These are phyloP conservation scores for Acer negundo DNA, from an alignment of 345 rosid genomes.

Conservation along the genomic window DNA sequence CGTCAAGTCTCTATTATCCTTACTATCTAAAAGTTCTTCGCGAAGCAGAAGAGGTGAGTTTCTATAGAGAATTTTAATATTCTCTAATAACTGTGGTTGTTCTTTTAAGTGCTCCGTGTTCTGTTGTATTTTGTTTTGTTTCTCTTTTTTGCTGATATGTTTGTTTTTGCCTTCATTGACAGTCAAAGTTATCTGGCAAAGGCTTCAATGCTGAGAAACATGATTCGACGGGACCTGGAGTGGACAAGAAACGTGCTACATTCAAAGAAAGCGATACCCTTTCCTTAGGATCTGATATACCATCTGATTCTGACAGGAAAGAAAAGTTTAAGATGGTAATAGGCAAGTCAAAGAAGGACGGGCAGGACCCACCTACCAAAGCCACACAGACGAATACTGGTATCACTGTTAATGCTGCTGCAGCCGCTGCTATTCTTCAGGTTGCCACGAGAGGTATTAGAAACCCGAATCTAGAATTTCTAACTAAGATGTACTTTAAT, in stretches of 20 bases:
- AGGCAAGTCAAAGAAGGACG: constrained; percentile 67
- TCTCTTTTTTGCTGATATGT: constrained; percentile 11
- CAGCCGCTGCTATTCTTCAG: constrained; percentile 93
- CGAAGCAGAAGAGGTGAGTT: constrained; percentile 70
- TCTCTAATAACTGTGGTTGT: background rate
- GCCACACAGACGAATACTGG: constrained; percentile 49
- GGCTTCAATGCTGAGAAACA: constrained; percentile 42
- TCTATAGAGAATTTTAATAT: constrained; percentile 12
- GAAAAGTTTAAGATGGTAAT: constrained; percentile 81
- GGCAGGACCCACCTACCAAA: constrained; percentile 52
- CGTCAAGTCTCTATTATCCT: constrained; percentile 61
- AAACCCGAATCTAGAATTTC: constrained; percentile 61
- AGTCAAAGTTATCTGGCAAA: constrained; percentile 56
- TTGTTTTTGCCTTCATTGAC: constrained; percentile 25
- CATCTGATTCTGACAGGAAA: constrained; percentile 63
- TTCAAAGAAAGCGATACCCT: constrained; percentile 43
- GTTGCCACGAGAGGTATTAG: constrained; percentile 86
- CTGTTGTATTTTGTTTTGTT: background rate
- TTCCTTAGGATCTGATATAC: constrained; percentile 55
- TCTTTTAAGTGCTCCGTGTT: background rate
- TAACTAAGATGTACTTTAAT: constrained; percentile 42
- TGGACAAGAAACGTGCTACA: constrained; percentile 46
- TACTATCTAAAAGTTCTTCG: constrained; percentile 69
- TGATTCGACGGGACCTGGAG: constrained; percentile 32
- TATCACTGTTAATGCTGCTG: constrained; percentile 68